Base-by-base conservation (phyloP, 2,329 filamentous ascomycete genomes). In the Albophoma yamanashiensis region DNA sequence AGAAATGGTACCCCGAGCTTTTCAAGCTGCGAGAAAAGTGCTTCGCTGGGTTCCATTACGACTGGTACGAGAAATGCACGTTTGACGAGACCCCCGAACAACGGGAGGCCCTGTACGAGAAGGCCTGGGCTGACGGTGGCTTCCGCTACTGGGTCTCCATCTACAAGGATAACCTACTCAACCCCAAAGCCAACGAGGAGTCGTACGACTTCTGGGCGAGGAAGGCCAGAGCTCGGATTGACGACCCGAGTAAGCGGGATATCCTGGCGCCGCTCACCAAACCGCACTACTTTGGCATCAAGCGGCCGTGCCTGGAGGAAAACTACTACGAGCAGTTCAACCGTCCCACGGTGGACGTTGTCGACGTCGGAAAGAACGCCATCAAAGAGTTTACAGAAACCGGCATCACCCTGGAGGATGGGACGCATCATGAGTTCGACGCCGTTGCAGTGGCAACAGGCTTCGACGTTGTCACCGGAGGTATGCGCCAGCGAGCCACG, bases 11-110 rank as follows among this genome's bases (percentile, higher is more conserved):
- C 57, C 75, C 73, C 0, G 72, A 79, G 57, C 73, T 88, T 2
- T 88, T 84, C 67, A 72, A 72, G 36, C 70, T 74, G 40, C 79
- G 84, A 2, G 75, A 80, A 65, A 79, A 69, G 25, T 82, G 70
- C 40, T 87, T 85, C 65, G 80, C 76, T 1, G 85, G 86, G 0
- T 86, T 89, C 67, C 69, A 76, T 4, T 88, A 83, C 62, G 80
- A 82, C 64, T 82, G 77, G 65, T 64, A 73, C 6, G 74, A 84
- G 65, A 79, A 78, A 61, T 78, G 80, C 50, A 84, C 83, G 0
- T 82, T 82, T 55, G 81, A 84, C 58, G 82, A 81, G 58, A 74
- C 73, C 0, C 72, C 76, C 0, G 79, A 80, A 53, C 74, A 82
- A 57, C 77, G 81, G 0, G 74, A 79, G 64, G 74, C 73, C 1